phyloP scores from a whole-genome alignment of 257 asterid species.

The Solanum bulbocastanum region DNA sequence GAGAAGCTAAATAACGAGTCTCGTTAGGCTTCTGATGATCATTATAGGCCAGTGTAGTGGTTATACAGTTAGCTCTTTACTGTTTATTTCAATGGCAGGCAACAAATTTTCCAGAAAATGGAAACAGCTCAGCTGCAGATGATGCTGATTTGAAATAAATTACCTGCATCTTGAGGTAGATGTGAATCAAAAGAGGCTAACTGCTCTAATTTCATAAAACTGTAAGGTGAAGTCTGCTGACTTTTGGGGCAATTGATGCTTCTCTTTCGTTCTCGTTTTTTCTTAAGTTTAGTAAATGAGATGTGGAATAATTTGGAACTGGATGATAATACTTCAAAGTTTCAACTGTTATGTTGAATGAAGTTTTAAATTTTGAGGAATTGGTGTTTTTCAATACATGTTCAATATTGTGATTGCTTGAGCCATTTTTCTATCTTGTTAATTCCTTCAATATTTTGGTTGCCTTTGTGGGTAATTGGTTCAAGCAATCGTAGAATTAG shows the following conservation, averaged over 20 bases:
- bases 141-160: not conserved
- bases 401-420: not conserved
- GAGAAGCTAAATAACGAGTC: not conserved
- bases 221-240: not conserved
- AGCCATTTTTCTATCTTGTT: not conserved
- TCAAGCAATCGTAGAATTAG: not conserved
- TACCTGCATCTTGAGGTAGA: not conserved
- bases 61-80: not conserved
- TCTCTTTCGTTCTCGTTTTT: not conserved
- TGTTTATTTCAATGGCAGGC: not conserved
- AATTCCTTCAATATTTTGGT: not conserved
- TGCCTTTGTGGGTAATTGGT: not conserved
- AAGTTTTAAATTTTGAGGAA: not conserved
- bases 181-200: not conserved
- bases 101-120: not conserved
- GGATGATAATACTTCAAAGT: not conserved
- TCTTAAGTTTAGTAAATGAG: not conserved
- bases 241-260: not conserved
- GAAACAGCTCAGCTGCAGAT: not conserved
- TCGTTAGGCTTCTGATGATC: not conserved
- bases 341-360: not conserved
- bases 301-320: not conserved
- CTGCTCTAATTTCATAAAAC: not conserved
- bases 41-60: not conserved
- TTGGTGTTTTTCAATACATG: not conserved